Evolutionary conservation across 2,329 filamentous ascomycete genomes (phyloP).

Genomic region (Neophaeococcomyces aloes): DNA sequence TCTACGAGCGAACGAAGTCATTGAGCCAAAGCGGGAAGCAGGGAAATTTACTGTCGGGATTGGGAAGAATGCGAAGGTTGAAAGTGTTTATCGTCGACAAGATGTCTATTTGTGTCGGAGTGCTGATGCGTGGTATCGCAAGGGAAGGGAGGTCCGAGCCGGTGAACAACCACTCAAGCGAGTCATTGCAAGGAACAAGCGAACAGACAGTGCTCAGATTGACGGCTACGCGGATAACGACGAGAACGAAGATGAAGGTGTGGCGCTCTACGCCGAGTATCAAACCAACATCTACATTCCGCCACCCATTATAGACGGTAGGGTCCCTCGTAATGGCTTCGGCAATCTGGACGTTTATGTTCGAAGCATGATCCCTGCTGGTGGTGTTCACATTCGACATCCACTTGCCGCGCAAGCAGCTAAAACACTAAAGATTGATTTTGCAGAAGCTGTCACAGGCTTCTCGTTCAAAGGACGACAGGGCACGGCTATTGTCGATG

Average conservation of each 20-base stretch:
- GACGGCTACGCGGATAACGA: constrained; percentile 30
- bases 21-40: constrained; percentile 59
- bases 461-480: constrained; percentile 80
- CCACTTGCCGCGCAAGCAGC: constrained; percentile 46
- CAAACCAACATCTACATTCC: constrained; percentile 64
- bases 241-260: constrained; percentile 45
- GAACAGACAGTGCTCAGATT: constrained; percentile 23
- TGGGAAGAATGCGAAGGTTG: constrained; percentile 46
- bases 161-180: constrained; percentile 77
- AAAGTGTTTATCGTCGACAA: constrained; percentile 68
- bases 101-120: constrained; percentile 72
- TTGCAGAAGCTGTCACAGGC: constrained; percentile 77
- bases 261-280: constrained; percentile 45
- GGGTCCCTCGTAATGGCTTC: constrained; percentile 53
- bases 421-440: constrained; percentile 65
- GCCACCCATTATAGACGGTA: constrained; percentile 62
- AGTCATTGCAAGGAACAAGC: constrained; percentile 41
- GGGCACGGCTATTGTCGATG: constrained; percentile 72
- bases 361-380: constrained; percentile 52
- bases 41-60: constrained; percentile 65
- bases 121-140: constrained; percentile 80
- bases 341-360: constrained; percentile 56
- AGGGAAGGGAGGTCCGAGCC: constrained; percentile 67
- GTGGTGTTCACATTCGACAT: constrained; percentile 48
- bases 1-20: constrained; percentile 69